phyloP scores from a whole-genome alignment of 139 green algal species.

The Chlamydomonas schloesseri region DNA sequence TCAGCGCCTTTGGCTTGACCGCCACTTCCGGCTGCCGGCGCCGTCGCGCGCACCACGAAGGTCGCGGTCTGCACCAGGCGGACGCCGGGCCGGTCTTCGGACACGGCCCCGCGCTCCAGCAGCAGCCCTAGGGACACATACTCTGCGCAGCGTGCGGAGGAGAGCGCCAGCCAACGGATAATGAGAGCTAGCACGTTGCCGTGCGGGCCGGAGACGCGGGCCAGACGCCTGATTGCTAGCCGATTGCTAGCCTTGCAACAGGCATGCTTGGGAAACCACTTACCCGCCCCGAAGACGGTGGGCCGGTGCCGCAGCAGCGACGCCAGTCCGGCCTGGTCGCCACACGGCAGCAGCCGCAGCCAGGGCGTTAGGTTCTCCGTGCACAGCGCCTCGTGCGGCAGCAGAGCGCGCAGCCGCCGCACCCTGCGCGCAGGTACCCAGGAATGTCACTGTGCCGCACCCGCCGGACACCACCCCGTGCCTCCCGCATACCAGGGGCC shows the following conservation, averaged over 20 bases:
- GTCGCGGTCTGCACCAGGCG: constrained; percentile 61
- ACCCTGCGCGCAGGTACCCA: not conserved
- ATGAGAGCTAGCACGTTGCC: too few relatives aligned
- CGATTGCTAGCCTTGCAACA: too few relatives aligned
- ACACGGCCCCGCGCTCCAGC: constrained; percentile 2
- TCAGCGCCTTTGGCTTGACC: too few relatives aligned
- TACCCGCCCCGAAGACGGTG: constrained; percentile 68
- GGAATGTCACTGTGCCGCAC: too few relatives aligned
- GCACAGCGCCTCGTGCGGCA: constrained; percentile 87
- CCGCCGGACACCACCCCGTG: too few relatives aligned
- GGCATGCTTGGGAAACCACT: not conserved
- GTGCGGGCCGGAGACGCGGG: too few relatives aligned
- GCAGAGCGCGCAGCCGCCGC: constrained; percentile 64
- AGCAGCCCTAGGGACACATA: constrained; percentile 70
- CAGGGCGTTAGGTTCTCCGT: constrained; percentile 94
- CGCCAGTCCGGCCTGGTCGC: constrained; percentile 68
- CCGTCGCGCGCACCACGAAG: constrained; percentile 52
- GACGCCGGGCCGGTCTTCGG: not conserved
- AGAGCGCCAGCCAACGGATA: too few relatives aligned
- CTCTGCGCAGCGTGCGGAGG: constrained; percentile 20
- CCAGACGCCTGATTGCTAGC: too few relatives aligned
- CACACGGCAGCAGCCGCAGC: constrained; percentile 92
- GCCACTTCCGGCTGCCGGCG: not conserved
- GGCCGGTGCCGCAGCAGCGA: constrained; percentile 63
- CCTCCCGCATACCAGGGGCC: too few relatives aligned